These are phyloP conservation scores for Apophysomyces variabilis DNA, from an alignment of 371 early-diverging fungal species.

Conservation along the genomic window DNA sequence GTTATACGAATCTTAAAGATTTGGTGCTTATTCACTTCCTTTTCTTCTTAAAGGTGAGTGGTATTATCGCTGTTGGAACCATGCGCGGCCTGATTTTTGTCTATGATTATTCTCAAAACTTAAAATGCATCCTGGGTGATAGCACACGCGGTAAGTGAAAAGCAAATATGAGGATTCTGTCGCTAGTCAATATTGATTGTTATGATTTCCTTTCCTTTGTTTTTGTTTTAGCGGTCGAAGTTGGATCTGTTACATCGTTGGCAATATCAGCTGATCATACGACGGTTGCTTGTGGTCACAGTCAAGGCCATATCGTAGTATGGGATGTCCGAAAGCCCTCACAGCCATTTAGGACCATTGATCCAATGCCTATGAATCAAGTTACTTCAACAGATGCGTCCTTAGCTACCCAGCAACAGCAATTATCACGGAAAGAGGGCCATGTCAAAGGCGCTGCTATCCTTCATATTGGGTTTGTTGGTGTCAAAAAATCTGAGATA, in stretches of 20 bases:
- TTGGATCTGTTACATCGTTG: constrained; percentile 76
- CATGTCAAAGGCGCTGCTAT: constrained; percentile 74
- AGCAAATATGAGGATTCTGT: background rate
- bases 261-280: constrained; percentile 74
- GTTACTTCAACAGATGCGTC: constrained; percentile 14
- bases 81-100: constrained; percentile 74
- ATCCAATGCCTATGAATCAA: constrained; percentile 50
- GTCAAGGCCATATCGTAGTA: constrained; percentile 70
- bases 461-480: constrained; percentile 72
- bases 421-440: constrained; percentile 60
- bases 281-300: constrained; percentile 73
- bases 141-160: constrained; percentile 44
- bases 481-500: constrained; percentile 66
- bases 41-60: constrained; percentile 45
- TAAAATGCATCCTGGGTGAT: constrained; percentile 70
- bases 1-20: constrained; percentile 12
- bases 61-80: constrained; percentile 77
- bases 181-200: background rate
- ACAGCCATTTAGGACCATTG: constrained; percentile 55
- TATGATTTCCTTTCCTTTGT: background rate
- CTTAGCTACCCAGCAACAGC: constrained; percentile 37
- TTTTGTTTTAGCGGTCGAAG: constrained; percentile 50
- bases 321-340: constrained; percentile 71
- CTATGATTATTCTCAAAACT: constrained; percentile 70
- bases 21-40: background rate